Evolutionary conservation across 225 moss, liverwort and hornwort genomes (phyloP).

Genomic region (Asterella californica): DNA sequence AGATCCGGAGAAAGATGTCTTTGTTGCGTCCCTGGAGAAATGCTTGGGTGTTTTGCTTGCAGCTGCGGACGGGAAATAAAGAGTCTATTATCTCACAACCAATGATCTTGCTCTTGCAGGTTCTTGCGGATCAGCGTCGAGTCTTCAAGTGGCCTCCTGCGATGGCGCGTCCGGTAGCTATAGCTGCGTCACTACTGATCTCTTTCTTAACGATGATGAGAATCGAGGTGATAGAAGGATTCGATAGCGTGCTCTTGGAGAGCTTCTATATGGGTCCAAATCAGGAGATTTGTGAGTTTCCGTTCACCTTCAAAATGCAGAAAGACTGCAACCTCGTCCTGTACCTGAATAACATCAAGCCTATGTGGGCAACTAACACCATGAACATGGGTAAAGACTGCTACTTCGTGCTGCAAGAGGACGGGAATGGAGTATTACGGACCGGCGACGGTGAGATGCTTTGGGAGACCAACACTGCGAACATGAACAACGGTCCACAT

Average conservation of each 20-base stretch:
- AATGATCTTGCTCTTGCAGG: background rate
- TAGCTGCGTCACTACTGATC: background rate
- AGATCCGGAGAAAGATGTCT: no score
- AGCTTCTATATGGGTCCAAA: conserved; percentile 8
- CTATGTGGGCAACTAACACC: conserved; percentile 17
- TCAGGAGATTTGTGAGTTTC: background rate
- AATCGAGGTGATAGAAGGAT: background rate
- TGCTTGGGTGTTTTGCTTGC: no score
- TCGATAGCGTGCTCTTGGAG: conserved; percentile 11
- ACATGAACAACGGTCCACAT: conserved; percentile 22
- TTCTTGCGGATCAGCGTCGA: background rate
- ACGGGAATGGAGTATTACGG: conserved; percentile 8
- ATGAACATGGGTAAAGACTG: background rate
- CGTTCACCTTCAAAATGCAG: conserved; percentile 12
- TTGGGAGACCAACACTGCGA: conserved; percentile 7
- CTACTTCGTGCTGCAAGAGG: conserved; percentile 9
- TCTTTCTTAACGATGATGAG: background rate
- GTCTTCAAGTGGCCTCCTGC: background rate
- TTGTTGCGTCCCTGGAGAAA: no score
- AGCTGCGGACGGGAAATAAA: no score
- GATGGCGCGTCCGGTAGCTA: background rate
- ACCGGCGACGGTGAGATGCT: background rate
- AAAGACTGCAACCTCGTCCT: conserved; percentile 15
- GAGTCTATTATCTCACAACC: no score
- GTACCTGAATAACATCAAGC: conserved; percentile 3